A percentile compares a stretch with the other conserved stretches of the same genome.
phyloP scores from a whole-genome alignment of 805 yeast species.

The Teunomyces funiuensis region DNA sequence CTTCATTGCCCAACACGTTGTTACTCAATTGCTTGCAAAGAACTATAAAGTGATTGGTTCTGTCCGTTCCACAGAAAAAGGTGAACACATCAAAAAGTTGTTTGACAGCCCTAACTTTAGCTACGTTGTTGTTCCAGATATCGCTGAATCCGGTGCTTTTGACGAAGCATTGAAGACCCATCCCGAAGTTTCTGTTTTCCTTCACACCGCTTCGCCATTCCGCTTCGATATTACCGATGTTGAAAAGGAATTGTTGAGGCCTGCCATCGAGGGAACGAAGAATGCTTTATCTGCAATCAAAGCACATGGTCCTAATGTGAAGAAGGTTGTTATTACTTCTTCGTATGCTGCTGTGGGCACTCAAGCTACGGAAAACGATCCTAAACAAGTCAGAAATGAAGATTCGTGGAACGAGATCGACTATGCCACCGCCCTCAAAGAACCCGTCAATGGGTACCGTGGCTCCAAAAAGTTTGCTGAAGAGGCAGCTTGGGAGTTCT shows the following conservation, averaged over 20 bases:
- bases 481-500: constrained; percentile 56
- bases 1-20: constrained; percentile 49
- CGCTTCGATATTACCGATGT: constrained; percentile 15
- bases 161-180: constrained; percentile 25
- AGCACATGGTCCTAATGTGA: constrained; percentile 16
- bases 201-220: constrained; percentile 39
- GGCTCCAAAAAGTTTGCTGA: constrained; percentile 68
- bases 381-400: constrained; percentile 40
- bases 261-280: constrained; percentile 34
- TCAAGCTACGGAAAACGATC: constrained; percentile 23
- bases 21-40: constrained; percentile 34
- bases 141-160: constrained; percentile 25
- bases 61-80: constrained; percentile 42
- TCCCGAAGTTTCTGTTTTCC: constrained; percentile 25
- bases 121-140: constrained; percentile 24
- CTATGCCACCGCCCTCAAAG: constrained; percentile 45
- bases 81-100: constrained; percentile 22
- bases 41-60: constrained; percentile 46
- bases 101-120: constrained; percentile 18
- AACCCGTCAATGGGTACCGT: constrained; percentile 46
- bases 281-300: constrained; percentile 21
- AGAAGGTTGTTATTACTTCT: constrained; percentile 24
- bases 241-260: constrained; percentile 22
- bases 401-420: constrained; percentile 54
- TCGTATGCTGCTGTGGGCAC: constrained; percentile 20